Percentiles rank a stretch among this genome's conserved stretches.
Evolutionary conservation across 1,139 yeast species (phyloP).

Genomic region (Lodderomyces orthopsilosis): DNA sequence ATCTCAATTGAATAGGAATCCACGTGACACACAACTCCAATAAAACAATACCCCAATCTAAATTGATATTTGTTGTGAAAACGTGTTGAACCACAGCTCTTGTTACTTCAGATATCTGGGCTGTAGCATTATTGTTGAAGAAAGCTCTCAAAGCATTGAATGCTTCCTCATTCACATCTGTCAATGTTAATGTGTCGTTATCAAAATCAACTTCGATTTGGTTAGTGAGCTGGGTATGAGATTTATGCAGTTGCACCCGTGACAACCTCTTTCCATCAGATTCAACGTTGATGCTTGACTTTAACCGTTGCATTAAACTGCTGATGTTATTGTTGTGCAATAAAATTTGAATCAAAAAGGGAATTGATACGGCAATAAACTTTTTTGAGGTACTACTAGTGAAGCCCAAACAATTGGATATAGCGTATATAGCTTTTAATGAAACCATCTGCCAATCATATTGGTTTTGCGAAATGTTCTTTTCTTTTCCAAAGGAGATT

Average conservation of each 20-base stretch:
- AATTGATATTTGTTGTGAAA: conserved; percentile 21
- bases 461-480: conserved; percentile 29
- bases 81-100: conserved; percentile 40
- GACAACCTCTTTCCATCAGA: conserved; percentile 23
- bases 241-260: conserved; percentile 27
- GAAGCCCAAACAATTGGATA: conserved; percentile 44
- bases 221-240: conserved; percentile 13
- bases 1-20: conserved; percentile 87
- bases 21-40: conserved; percentile 69
- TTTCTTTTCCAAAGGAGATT: conserved; percentile 24
- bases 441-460: conserved; percentile 51
- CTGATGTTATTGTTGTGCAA: conserved; percentile 17
- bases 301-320: conserved; percentile 23
- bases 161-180: conserved; percentile 35
- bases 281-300: conserved; percentile 25
- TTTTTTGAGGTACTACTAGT: conserved; percentile 35
- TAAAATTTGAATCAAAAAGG: conserved; percentile 37
- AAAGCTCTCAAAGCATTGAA: conserved; percentile 45
- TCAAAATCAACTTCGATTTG: conserved; percentile 29
- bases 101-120: conserved; percentile 49
- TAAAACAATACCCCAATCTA: conserved; percentile 54
- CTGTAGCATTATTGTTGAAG: conserved; percentile 50
- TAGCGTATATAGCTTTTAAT: conserved; percentile 41
- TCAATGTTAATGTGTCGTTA: conserved; percentile 25
- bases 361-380: conserved; percentile 39